Percentiles rank a stretch among this genome's conserved stretches.
Conservation (phyloP, 768 basidiomycete genomes). For the Xerocomellus intermedius region DNA sequence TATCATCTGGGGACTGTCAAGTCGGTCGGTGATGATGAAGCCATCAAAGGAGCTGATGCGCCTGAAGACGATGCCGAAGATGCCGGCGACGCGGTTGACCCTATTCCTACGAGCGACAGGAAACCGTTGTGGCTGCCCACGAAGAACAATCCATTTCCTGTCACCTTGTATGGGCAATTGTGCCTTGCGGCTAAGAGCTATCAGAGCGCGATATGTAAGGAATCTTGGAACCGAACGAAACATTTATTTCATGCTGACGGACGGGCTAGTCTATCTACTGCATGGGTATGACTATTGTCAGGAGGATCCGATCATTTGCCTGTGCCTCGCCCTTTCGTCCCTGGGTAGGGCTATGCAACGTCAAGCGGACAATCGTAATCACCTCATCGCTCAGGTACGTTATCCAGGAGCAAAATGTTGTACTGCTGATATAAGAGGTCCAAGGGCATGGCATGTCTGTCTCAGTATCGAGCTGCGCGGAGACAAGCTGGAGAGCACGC, state of each 20-base stretch:
- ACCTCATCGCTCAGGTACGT: constrained; percentile 50
- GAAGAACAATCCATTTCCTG: constrained; percentile 67
- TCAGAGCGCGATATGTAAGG: constrained; percentile 87
- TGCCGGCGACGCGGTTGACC: constrained; percentile 15
- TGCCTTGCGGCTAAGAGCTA: constrained; percentile 84
- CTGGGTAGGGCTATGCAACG: constrained; percentile 90
- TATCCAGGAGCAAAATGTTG: not conserved
- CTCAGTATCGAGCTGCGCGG: constrained; percentile 72
- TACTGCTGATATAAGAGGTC: not conserved
- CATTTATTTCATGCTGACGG: not conserved
- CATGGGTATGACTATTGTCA: constrained; percentile 85
- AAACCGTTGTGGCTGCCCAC: constrained; percentile 47
- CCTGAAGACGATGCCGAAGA: constrained; percentile 38
- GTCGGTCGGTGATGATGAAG: constrained; percentile 18
- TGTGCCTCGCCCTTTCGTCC: constrained; percentile 81
- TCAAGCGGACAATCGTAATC: constrained; percentile 91
- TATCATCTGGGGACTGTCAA: constrained; percentile 44
- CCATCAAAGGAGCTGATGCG: constrained; percentile 14
- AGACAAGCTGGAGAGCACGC: constrained; percentile 38
- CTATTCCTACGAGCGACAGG: constrained; percentile 21
- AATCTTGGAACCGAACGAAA: not conserved
- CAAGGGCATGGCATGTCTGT: constrained; percentile 82
- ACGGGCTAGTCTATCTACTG: constrained; percentile 65
- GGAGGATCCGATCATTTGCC: constrained; percentile 81
- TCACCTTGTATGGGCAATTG: constrained; percentile 79